These are phyloP conservation scores for Ganoderma boninense DNA, from an alignment of 1,284 basidiomycete species.

Conservation along the genomic window DNA sequence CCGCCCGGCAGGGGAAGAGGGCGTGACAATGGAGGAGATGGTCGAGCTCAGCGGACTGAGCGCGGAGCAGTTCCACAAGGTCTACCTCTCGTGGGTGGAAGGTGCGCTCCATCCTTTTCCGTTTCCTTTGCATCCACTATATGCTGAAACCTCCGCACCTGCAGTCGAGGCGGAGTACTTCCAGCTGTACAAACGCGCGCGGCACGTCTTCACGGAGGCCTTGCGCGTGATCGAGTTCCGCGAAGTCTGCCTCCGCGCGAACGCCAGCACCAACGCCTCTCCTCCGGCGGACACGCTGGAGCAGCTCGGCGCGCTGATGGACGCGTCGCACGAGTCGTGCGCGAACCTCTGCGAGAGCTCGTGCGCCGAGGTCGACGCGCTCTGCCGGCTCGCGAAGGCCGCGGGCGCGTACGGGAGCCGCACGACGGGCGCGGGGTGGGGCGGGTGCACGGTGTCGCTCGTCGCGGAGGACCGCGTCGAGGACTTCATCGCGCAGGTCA, in stretches of 20 bases:
- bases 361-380: conserved; percentile 78
- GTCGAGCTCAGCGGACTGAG: conserved; percentile 68
- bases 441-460: conserved; percentile 88
- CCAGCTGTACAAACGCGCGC: conserved; percentile 81
- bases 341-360: conserved; percentile 79
- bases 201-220: conserved; percentile 81
- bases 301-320: conserved; percentile 78
- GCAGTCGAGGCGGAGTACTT: conserved; percentile 81
- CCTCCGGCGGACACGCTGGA: conserved; percentile 44
- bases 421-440: conserved; percentile 90
- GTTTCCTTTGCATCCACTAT: background rate
- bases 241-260: conserved; percentile 61
- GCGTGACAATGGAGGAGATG: conserved; percentile 79
- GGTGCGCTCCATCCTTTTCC: conserved; percentile 50
- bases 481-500: conserved; percentile 72
- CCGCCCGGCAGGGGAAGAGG: conserved; percentile 51
- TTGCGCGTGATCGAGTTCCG: conserved; percentile 83
- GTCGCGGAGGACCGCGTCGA: conserved; percentile 75
- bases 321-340: conserved; percentile 80
- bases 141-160: background rate
- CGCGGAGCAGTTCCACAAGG: conserved; percentile 62
- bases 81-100: conserved; percentile 82
- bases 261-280: conserved; percentile 26
- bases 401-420: conserved; percentile 83
- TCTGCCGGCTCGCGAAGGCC: conserved; percentile 66